Percentiles rank a stretch among this genome's conserved stretches.
phyloP scores from a whole-genome alignment of 495 filamentous ascomycete species.

The Talaromyces wortmannii region DNA sequence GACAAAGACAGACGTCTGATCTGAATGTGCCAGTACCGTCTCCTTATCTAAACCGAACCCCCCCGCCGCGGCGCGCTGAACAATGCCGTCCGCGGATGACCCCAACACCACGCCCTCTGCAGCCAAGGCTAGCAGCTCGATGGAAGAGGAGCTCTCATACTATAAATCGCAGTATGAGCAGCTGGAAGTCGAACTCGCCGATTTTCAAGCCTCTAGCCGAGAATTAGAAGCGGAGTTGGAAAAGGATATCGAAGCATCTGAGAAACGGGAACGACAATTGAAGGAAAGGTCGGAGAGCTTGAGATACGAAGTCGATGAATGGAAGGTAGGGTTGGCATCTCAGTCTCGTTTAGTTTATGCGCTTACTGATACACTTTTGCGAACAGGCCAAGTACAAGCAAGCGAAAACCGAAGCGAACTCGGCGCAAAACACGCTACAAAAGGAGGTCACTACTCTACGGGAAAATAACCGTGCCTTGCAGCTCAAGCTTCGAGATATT shows the following conservation, averaged over 20 bases:
- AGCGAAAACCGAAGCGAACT: constrained; percentile 76
- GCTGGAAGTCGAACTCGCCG: constrained; percentile 82
- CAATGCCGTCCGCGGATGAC: constrained; percentile 40
- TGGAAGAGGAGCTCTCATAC: constrained; percentile 73
- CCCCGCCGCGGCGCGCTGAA: constrained; percentile 6
- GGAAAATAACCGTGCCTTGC: constrained; percentile 72
- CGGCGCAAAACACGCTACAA: constrained; percentile 78
- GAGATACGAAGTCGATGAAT: constrained; percentile 89
- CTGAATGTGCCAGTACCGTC: background rate
- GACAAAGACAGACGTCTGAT: too few species aligned
- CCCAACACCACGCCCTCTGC: constrained; percentile 55
- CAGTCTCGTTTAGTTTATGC: background rate
- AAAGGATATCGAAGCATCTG: constrained; percentile 91
- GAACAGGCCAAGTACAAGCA: constrained; percentile 90
- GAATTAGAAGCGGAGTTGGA: constrained; percentile 94
- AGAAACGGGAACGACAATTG: constrained; percentile 81
- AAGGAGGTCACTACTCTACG: constrained; percentile 92
- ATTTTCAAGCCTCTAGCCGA: constrained; percentile 89
- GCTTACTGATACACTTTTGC: constrained; percentile 3
- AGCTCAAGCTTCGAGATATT: constrained; percentile 82
- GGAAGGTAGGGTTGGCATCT: constrained; percentile 68
- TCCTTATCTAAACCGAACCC: background rate
- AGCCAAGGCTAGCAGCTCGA: constrained; percentile 46
- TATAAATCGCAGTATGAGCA: constrained; percentile 96
- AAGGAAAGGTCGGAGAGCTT: constrained; percentile 80